phyloP scores from a whole-genome alignment of 345 rosid species.

The Cardamine occulta region DNA sequence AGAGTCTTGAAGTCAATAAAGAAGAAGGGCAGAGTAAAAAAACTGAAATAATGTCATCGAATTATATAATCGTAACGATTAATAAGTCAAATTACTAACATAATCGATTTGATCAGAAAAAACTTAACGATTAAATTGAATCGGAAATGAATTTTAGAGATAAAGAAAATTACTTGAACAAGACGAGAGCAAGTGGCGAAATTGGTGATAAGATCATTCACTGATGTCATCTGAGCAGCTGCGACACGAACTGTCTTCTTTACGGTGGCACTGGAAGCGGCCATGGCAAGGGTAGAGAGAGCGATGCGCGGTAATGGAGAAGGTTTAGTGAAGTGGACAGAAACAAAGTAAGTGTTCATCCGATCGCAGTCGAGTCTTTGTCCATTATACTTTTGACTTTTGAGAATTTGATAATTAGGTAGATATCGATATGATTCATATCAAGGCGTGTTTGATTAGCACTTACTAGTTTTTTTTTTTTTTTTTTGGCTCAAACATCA shows the following conservation, averaged over 20 bases:
- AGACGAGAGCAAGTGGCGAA: slow-evolving; percentile 90
- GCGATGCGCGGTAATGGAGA: slow-evolving; percentile 16
- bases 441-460: too few species aligned
- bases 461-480: too few species aligned
- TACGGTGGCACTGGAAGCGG: slow-evolving; percentile 48
- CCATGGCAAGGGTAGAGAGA: slow-evolving; percentile 37
- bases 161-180: slow-evolving; percentile 54
- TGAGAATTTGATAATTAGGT: background rate
- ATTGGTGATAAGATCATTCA: slow-evolving; percentile 80
- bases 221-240: slow-evolving; percentile 95
- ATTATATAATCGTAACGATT: background rate
- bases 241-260: slow-evolving; percentile 74
- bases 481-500: too few species aligned
- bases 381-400: background rate
- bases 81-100: background rate
- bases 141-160: background rate
- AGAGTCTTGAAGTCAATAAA: background rate
- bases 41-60: background rate
- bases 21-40: background rate
- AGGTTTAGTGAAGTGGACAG: slow-evolving; percentile 15
- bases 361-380: background rate
- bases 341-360: slow-evolving; percentile 28
- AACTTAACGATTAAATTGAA: background rate
- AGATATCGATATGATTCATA: background rate
- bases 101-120: background rate